Conservation (phyloP, 148 eudicot species). For the Nepenthes gracilis region DNA sequence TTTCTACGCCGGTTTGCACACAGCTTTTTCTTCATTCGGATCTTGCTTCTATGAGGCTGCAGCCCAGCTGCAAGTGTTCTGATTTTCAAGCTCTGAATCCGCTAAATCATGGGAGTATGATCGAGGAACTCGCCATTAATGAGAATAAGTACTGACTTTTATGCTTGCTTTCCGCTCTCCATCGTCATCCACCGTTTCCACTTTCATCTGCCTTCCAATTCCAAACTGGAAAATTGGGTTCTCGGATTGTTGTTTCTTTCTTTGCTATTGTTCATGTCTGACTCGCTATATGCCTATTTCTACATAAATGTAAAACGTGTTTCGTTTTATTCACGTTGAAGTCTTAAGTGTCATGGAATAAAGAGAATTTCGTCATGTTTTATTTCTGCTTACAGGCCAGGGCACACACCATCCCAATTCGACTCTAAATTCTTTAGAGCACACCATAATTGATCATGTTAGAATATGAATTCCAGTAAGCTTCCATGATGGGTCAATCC, state of each 20-base stretch:
- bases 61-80: constrained; percentile 53
- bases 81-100: constrained; percentile 47
- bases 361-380: not conserved
- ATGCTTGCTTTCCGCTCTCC: not conserved
- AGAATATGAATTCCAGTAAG: no score
- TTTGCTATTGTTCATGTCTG: not conserved
- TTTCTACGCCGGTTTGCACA: constrained; percentile 1
- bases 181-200: not conserved
- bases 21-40: constrained; percentile 18
- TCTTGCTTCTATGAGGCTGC: constrained; percentile 21
- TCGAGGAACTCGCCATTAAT: constrained; percentile 55
- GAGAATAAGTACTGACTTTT: constrained; percentile 23
- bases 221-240: not conserved
- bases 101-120: constrained; percentile 32
- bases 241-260: not conserved
- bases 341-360: not conserved
- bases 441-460: no score
- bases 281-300: not conserved
- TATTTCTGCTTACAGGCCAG: no score
- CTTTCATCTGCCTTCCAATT: not conserved
- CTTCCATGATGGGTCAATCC: no score
- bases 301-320: not conserved
- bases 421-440: no score
- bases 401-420: no score
- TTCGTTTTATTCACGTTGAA: not conserved